phyloP scores from a whole-genome alignment of 805 yeast species.

The Wickerhamomyces ciferrii region DNA sequence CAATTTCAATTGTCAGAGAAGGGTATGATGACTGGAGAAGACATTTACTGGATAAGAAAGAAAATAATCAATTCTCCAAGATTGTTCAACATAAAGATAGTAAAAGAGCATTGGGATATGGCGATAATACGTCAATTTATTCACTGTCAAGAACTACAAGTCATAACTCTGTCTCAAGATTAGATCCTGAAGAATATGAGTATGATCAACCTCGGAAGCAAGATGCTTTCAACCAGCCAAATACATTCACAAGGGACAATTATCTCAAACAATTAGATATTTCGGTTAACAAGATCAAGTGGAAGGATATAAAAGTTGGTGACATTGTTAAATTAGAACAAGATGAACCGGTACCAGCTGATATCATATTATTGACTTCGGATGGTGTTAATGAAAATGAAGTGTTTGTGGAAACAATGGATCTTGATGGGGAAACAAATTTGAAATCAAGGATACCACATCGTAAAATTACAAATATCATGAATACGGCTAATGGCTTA shows the following conservation, averaged over 20 bases:
- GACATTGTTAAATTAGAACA: slow-evolving; percentile 67
- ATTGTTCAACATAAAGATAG: slow-evolving; percentile 30
- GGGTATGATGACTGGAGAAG: slow-evolving; percentile 91
- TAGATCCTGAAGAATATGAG: slow-evolving; percentile 5
- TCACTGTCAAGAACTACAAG: slow-evolving; percentile 7
- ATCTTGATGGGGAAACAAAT: slow-evolving; percentile 95
- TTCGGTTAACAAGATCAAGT: slow-evolving; percentile 27
- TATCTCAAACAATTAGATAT: slow-evolving; percentile 19
- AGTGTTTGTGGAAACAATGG: slow-evolving; percentile 90
- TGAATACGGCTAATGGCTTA: slow-evolving; percentile 46
- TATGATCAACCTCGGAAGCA: not conserved
- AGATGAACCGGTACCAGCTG: slow-evolving; percentile 96
- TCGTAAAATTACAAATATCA: slow-evolving; percentile 47
- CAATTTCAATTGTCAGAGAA: slow-evolving; percentile 86
- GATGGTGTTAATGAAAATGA: slow-evolving; percentile 52
- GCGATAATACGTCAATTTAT: slow-evolving; percentile 2
- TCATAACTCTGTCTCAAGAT: slow-evolving; percentile 10
- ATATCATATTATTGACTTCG: slow-evolving; percentile 66
- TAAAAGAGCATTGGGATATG: not conserved
- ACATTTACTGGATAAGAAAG: slow-evolving; percentile 79
- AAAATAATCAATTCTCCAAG: slow-evolving; percentile 54
- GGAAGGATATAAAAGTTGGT: slow-evolving; percentile 88
- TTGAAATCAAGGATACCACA: slow-evolving; percentile 72
- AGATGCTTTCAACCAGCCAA: slow-evolving; percentile 7
- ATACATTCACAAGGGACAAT: slow-evolving; percentile 24